phyloP scores from a whole-genome alignment of 1,284 basidiomycete genomes.

The Puccinia brachypodii region DNA sequence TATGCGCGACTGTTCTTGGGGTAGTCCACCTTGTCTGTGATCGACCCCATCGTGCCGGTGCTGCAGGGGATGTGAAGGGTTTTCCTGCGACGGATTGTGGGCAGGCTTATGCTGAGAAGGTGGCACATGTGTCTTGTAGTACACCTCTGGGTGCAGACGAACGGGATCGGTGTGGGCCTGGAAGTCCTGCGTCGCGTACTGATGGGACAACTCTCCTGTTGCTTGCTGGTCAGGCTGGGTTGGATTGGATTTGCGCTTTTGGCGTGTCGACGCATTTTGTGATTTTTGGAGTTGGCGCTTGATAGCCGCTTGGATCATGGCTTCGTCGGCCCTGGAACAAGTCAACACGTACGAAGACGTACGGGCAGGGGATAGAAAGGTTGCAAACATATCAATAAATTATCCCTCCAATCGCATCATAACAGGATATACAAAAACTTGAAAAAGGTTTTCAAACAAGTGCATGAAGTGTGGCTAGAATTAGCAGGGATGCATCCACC shows the following conservation, averaged over 20 bases:
- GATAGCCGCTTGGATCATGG: conserved; percentile 39
- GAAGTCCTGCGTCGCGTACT: conserved; percentile 24
- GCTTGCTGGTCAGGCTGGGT: conserved; percentile 3
- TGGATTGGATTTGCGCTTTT: background rate
- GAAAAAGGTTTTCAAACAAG: background rate
- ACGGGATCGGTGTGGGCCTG: conserved; percentile 1
- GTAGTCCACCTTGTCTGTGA: background rate
- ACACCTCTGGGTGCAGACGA: conserved; percentile 15
- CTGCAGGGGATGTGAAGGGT: conserved; percentile 3
- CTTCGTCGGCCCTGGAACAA: conserved; percentile 34
- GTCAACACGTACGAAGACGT: background rate
- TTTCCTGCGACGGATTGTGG: background rate
- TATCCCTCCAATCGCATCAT: background rate
- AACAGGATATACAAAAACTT: background rate
- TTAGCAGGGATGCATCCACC: conserved; percentile 22
- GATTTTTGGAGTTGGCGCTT: conserved; percentile 24
- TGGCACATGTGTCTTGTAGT: conserved; percentile 19
- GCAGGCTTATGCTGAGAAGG: conserved; percentile 3
- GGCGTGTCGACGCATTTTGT: conserved; percentile 13
- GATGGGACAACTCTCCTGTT: background rate
- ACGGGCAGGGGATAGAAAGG: background rate
- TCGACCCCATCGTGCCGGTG: background rate
- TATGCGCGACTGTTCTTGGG: background rate
- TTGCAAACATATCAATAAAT: conserved; percentile 15
- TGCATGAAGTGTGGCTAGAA: background rate